Evolutionary conservation across 2,329 filamentous ascomycete genomes (phyloP), one percentile per base, ranked within the genome.

Genomic region (Talaromyces albobiverticillius): DNA sequence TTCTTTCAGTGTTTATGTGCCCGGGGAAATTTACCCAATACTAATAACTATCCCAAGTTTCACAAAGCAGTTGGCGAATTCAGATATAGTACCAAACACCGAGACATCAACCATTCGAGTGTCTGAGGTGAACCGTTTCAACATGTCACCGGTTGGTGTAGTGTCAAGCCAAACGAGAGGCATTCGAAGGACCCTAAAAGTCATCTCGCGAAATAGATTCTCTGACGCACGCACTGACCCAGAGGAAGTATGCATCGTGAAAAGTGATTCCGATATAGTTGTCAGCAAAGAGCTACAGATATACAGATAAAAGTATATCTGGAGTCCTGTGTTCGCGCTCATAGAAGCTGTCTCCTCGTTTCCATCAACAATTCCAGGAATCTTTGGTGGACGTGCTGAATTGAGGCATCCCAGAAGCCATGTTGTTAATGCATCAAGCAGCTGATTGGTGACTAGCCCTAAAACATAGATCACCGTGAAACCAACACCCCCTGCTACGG

Each of bases 161-260:
- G 88, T 92, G 64, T 93, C 89, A 31, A 93, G 78, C 87, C 88
- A 91, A 57, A 87, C 78, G 16, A 92, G 76, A 1, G 87, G 88
- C 7, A 88, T 85, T 16, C 86, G 82, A 3, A 93, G 76, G 8
- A 93, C 79, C 1, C 82, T 78, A 59, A 82, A 84, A 42, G 86
- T 83, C 59, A 91, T 80, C 52, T 80, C 80, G 20, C 83, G 78
- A 59, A 91, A 92, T 3, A 92, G 76, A 41, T 73, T 73, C 40
- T 82, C 77, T n/a, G 87, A 90, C 3, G 87, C 88, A 55, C 78
- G 79, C 60, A 91, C 76, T 14, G 87, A 87, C 4, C 47, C 47
- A 14, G 34, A 22, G 16, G 20, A 31, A 14, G 26, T 5, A 20
- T 31, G 25, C 36, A 51, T 22, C 8, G 42, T 42, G 13, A 42